phyloP scores from a whole-genome alignment of 345 rosid genomes.

The Tarenaya hassleriana region DNA sequence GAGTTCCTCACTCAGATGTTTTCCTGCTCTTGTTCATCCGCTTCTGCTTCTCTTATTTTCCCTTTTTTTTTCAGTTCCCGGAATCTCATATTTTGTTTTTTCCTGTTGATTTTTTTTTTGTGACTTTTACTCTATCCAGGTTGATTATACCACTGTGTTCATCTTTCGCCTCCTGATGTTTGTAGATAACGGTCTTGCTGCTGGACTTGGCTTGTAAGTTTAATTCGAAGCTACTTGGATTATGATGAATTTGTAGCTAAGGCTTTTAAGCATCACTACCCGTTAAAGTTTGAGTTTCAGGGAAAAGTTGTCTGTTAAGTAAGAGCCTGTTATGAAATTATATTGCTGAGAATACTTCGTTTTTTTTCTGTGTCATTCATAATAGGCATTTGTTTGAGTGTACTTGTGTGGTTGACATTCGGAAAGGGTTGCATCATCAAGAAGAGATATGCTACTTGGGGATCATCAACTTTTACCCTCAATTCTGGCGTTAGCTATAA shows the following conservation, averaged over 20 bases:
- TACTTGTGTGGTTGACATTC: background rate
- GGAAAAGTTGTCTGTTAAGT: too few species aligned
- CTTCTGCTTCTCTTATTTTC: background rate
- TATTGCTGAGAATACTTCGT: too few species aligned
- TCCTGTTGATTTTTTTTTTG: background rate
- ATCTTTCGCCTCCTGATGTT: conserved; percentile 79
- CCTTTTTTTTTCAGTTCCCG: background rate
- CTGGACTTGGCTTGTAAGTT: conserved; percentile 87
- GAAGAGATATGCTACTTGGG: too few species aligned
- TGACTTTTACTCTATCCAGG: conserved; percentile 41
- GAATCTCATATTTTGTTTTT: background rate
- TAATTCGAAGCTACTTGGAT: background rate
- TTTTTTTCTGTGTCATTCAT: too few species aligned
- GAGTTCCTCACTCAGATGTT: conserved; percentile 21
- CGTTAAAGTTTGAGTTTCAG: too few species aligned
- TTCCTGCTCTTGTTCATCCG: too few species aligned
- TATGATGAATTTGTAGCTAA: background rate
- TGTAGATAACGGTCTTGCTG: conserved; percentile 73
- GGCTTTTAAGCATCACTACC: too few species aligned
- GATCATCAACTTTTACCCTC: too few species aligned
- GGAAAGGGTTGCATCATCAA: conserved; percentile 2
- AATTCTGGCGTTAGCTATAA: too few species aligned
- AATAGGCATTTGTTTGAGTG: background rate
- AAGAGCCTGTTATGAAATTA: too few species aligned
- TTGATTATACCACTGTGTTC: conserved; percentile 75